A percentile compares a stretch with the other conserved stretches of the same genome.
Evolutionary conservation across 352 stramenopile species (phyloP).

Genomic region (Phytophthora macrochlamydospora): DNA sequence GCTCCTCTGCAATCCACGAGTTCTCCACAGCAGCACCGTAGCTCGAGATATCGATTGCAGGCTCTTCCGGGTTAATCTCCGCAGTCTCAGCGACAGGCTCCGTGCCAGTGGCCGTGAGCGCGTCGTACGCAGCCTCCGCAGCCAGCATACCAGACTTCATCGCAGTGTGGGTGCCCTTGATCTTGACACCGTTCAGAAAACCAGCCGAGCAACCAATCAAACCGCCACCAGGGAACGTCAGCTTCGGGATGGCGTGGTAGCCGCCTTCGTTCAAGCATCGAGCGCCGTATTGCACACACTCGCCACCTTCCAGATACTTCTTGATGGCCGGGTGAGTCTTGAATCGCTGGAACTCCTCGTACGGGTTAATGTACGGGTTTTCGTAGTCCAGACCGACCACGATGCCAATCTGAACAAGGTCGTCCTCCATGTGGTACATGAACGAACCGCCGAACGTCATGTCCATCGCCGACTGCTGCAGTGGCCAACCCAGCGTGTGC

Average conservation of each 20-base stretch:
- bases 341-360: slow-evolving; percentile 99
- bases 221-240: slow-evolving; percentile 97
- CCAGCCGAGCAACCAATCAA: slow-evolving; percentile 97
- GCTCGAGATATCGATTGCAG: slow-evolving; percentile 68
- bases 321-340: slow-evolving; percentile 97
- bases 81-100: slow-evolving; percentile 71
- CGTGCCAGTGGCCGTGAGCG: slow-evolving; percentile 54
- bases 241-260: slow-evolving; percentile 97
- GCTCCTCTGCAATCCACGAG: slow-evolving; percentile 97
- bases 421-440: slow-evolving; percentile 99
- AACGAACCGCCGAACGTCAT: slow-evolving; percentile 98
- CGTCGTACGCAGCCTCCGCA: slow-evolving; percentile 95
- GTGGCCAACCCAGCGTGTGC: slow-evolving; percentile 98
- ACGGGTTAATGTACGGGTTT: slow-evolving; percentile 98
- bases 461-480: slow-evolving; percentile 91
- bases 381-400: slow-evolving; percentile 99
- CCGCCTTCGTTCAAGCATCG: slow-evolving; percentile 95
- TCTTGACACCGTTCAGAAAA: slow-evolving; percentile 99
- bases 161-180: slow-evolving; percentile 98
- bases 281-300: slow-evolving; percentile 98
- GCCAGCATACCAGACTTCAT: slow-evolving; percentile 99
- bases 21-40: slow-evolving; percentile 91
- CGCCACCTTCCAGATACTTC: slow-evolving; percentile 94
- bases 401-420: slow-evolving; percentile 94
- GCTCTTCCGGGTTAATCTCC: slow-evolving; percentile 76